phyloP scores from a whole-genome alignment of 169 alveolate species.

The Babesia gibsoni region DNA sequence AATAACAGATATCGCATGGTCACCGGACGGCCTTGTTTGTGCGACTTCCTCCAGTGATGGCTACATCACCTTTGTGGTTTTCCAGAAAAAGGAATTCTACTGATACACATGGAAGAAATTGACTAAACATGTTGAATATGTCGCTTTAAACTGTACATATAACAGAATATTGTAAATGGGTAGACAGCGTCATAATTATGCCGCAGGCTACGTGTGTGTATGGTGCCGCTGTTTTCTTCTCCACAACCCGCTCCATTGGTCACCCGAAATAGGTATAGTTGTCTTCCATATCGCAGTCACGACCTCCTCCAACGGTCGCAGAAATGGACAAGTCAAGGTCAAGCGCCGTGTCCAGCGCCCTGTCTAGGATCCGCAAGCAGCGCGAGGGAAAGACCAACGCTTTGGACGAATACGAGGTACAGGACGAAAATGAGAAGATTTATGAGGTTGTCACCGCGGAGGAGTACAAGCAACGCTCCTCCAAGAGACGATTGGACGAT shows the following conservation, averaged over 20 bases:
- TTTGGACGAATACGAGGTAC: slow-evolving; percentile 61
- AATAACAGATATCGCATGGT: slow-evolving; percentile 92
- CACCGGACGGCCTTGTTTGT: slow-evolving; percentile 85
- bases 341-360: slow-evolving; percentile 51
- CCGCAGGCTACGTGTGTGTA: background rate
- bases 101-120: background rate
- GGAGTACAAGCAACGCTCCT: slow-evolving; percentile 53
- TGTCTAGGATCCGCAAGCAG: slow-evolving; percentile 58
- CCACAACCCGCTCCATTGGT: background rate
- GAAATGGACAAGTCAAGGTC: slow-evolving; percentile 12
- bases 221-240: background rate
- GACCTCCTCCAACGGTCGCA: background rate
- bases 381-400: slow-evolving; percentile 54
- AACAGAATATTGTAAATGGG: background rate
- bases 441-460: slow-evolving; percentile 64
- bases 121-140: background rate
- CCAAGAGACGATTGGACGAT: slow-evolving; percentile 49
- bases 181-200: background rate
- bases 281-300: background rate
- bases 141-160: background rate
- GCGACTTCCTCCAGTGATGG: slow-evolving; percentile 92
- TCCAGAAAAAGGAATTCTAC: slow-evolving; percentile 57
- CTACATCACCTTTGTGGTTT: slow-evolving; percentile 74
- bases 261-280: background rate
- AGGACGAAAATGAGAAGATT: slow-evolving; percentile 63